Evolutionary conservation across 179 eudicot species (phyloP).

Genomic region (Beta macrorhiza): DNA sequence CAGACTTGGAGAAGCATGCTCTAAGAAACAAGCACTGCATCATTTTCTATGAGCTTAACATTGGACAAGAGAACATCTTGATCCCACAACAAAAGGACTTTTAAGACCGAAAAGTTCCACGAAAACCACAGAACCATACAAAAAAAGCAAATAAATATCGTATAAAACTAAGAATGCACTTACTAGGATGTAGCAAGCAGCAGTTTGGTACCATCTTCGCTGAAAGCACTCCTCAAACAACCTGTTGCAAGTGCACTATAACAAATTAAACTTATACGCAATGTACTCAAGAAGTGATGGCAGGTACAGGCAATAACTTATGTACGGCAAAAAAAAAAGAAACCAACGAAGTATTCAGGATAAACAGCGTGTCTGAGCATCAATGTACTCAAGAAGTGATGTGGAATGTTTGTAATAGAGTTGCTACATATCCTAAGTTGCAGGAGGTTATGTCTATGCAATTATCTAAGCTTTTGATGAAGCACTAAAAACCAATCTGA

Average conservation of each 20-base stretch:
- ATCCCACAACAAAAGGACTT: neutral
- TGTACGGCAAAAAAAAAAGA: neutral
- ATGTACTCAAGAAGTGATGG: neutral
- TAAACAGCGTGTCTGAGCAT: neutral
- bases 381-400: neutral
- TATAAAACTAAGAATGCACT: constrained; percentile 31
- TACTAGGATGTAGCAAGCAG: constrained; percentile 92
- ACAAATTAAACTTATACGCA: neutral
- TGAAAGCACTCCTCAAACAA: constrained; percentile 97
- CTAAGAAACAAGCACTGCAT: neutral
- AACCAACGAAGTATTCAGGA: neutral
- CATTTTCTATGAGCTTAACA: neutral
- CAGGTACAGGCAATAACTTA: neutral
- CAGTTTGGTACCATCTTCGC: constrained; percentile 90
- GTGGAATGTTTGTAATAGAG: neutral
- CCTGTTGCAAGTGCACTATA: constrained; percentile 37
- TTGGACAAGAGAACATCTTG: neutral
- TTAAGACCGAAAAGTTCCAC: neutral
- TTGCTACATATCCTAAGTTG: neutral
- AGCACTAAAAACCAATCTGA: neutral
- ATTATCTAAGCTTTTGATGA: neutral
- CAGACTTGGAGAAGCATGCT: constrained; percentile 3
- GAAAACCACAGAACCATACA: too few relatives aligned
- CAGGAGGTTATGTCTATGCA: neutral
- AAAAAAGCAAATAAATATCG: neutral